Evolutionary conservation across 352 stramenopile species (phyloP), one percentile per base, ranked within the genome.

Genomic region (Globisporangium abappressorium): DNA sequence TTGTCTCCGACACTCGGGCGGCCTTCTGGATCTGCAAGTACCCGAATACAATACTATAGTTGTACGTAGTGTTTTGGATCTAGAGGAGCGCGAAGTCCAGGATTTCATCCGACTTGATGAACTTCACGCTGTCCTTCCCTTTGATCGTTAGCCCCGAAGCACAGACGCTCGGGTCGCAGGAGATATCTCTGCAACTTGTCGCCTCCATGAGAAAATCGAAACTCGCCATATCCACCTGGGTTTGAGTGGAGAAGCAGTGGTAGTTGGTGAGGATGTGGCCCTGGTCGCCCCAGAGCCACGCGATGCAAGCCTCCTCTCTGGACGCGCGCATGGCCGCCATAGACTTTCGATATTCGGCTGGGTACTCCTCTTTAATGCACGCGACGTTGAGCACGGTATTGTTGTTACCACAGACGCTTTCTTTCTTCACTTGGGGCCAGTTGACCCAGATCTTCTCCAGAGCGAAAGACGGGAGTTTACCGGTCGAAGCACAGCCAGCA

Each of bases 1-100:
- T 68, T 63, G 33, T 93, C 82, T 24, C 73, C 65, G 34, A 87
- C 70, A 18, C 58, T 36, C 2, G 85, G 77, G 15, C 24, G 24
- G 75, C 81, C 3, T 26, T 70, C 0, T 66, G 82, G 20, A 90
- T 57, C 33, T 79, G 73, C 11, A 91, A 62, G 68, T 84, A 90
- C 9, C 82, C 82, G 62, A 87, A 91, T 18, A 14, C 22, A 20
- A 11, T 54, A 8, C 4, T 20, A 1, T 11, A 20, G 22, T 36
- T 47, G 75, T 68, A 9, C 24, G 1, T 26, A 26, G 24, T 26
- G 24, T 84, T 68, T 5, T 36, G 33, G 90, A 66, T 70, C 86
- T 85, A 26, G 28, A 92, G 72, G 0, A 93, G 70, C 43, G 83
- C 70, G 55, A 89, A 92, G 71, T 93, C 85, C 2, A 87, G 9